Evolutionary conservation across 2,329 filamentous ascomycete genomes (phyloP), one percentile per base, ranked within the genome.

Genomic region (Phialophora macrospora): DNA sequence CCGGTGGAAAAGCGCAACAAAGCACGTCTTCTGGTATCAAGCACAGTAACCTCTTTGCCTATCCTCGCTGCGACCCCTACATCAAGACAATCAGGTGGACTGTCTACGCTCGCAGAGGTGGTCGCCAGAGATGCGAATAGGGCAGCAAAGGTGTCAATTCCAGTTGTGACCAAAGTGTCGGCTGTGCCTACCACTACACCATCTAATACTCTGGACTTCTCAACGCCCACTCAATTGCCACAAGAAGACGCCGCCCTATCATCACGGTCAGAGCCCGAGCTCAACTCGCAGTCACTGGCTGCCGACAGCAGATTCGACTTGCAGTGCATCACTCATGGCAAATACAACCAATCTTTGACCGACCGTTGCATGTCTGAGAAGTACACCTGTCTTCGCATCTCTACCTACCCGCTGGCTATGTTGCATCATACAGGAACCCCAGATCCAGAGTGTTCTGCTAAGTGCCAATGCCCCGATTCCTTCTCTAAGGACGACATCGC

Each of bases 311-410:
- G 48, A 52, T 52, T 52, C 48, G 48, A 52, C 20, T 6, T 52
- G 22, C 48, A 52, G 48, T 52, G 48, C 26, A 7, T 14, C 6
- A 22, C 48, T 28, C 9, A 52, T 20, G 48, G 48, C 11, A 26
- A 52, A 24, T 59, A 22, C 48, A 44, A 48, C 28, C 44, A 59
- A 22, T 48, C 44, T n/a, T 51, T 59, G 44, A 49, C 44, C 44
- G 11, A 59, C 17, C 30, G 32, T 44, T 59, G 56, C 56, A 51
- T 48, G 56, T 30, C 26, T 8, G n/a, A 49, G 17, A 26, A 46
- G 26, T 59, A 59, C 32, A 34, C 12, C 5, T 59, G 56, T 49
- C 28, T 44, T 26, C 48, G 48, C 24, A 30, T 48, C 32, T 6
- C 17, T 14, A 20, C 28, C 30, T 30, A 30, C 7, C 44, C 56